These are phyloP conservation scores for Cutaneotrichosporon daszewskae DNA, from an alignment of 1,284 basidiomycete species.

Conservation along the genomic window DNA sequence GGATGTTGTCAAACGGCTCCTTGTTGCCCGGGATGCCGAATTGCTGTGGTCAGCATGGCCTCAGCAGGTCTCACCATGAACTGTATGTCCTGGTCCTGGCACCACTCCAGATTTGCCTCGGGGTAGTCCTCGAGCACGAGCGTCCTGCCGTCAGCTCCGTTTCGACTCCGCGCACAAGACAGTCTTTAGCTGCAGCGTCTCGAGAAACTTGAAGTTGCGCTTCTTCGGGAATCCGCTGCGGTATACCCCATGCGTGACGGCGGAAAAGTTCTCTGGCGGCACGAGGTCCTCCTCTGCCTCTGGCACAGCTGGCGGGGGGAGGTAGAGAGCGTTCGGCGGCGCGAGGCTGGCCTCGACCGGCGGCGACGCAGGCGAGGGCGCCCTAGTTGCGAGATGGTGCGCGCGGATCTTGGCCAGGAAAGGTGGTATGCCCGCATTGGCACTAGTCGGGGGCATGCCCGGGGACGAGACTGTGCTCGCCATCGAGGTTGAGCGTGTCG, in stretches of 20 bases:
- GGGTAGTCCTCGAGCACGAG: slow-evolving; percentile 55
- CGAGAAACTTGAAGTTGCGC: slow-evolving; percentile 53
- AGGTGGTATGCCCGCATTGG: slow-evolving; percentile 7
- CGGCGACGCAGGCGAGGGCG: slow-evolving; percentile 1
- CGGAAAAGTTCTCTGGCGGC: slow-evolving; percentile 45
- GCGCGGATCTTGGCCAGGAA: slow-evolving; percentile 27
- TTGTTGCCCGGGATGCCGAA: slow-evolving; percentile 56
- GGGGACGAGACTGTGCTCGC: background rate
- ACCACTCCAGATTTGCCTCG: slow-evolving; percentile 51
- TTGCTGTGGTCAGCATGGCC: slow-evolving; percentile 39
- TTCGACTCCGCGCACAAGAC: slow-evolving; percentile 38
- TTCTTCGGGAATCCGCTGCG: slow-evolving; percentile 52
- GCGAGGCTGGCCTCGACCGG: background rate
- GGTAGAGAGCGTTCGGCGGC: slow-evolving; percentile 36
- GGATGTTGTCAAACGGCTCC: slow-evolving; percentile 52
- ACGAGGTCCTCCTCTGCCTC: slow-evolving; percentile 40
- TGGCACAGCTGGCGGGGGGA: slow-evolving; percentile 41
- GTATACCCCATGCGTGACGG: slow-evolving; percentile 50
- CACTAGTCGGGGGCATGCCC: background rate
- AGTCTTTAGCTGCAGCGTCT: slow-evolving; percentile 52
- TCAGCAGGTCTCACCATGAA: slow-evolving; percentile 36
- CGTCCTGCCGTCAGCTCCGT: slow-evolving; percentile 22
- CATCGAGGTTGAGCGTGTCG: too few species aligned
- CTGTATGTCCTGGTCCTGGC: slow-evolving; percentile 42
- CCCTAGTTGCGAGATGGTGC: background rate